Percentiles rank a stretch among this genome's conserved stretches.
Evolutionary conservation across 306 rosid species (phyloP).

Genomic region (Quercus ilex): DNA sequence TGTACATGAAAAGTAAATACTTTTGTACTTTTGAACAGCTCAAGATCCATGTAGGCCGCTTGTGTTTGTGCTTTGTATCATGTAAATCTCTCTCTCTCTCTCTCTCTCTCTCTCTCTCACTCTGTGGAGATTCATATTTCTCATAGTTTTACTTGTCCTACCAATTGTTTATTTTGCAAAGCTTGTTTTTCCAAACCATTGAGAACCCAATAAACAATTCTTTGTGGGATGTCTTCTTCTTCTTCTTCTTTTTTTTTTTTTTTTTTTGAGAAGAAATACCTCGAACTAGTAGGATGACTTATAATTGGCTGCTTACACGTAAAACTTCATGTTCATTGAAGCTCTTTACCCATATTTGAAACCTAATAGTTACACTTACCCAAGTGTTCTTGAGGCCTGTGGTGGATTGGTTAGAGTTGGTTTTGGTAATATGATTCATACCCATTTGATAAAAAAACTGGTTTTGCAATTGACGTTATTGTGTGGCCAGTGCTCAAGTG

Average conservation of each 20-base stretch:
- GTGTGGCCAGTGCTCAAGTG: constrained; percentile 54
- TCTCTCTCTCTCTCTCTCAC: too few relatives aligned
- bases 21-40: background rate
- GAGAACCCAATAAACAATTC: constrained; percentile 47
- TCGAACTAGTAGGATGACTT: too few relatives aligned
- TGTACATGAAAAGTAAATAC: too few relatives aligned
- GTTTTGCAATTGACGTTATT: constrained; percentile 49
- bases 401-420: constrained; percentile 50
- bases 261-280: too few relatives aligned
- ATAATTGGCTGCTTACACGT: constrained; percentile 53
- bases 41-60: background rate
- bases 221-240: constrained; percentile 57
- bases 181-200: constrained; percentile 41
- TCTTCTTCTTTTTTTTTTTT: too few relatives aligned
- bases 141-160: constrained; percentile 43
- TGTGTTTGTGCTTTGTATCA: background rate
- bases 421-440: constrained; percentile 52
- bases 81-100: too few relatives aligned
- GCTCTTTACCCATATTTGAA: constrained; percentile 47
- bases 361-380: constrained; percentile 66
- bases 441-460: constrained; percentile 56
- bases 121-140: background rate
- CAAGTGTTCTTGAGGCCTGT: constrained; percentile 72
- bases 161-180: constrained; percentile 40
- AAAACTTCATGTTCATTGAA: constrained; percentile 52